Evolutionary conservation across 371 early-diverging fungal species (phyloP).

Genomic region (Syncephalastrum racemosum): DNA sequence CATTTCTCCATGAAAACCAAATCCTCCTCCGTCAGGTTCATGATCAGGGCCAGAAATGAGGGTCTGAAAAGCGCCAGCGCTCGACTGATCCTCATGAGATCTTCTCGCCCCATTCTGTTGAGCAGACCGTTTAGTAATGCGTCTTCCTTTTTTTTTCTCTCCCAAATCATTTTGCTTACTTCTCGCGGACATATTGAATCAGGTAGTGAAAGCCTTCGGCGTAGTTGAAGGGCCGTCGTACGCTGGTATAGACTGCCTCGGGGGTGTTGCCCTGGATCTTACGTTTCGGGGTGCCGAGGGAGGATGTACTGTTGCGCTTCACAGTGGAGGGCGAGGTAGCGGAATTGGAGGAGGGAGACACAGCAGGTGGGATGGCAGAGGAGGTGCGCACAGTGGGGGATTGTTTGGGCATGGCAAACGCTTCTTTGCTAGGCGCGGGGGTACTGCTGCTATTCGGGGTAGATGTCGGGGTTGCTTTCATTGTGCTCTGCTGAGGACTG

Average conservation of each 20-base stretch:
- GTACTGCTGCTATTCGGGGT: too few relatives aligned
- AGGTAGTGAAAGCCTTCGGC: constrained; percentile 88
- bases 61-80: constrained; percentile 89
- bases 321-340: neutral
- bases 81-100: constrained; percentile 83
- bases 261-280: constrained; percentile 43
- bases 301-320: constrained; percentile 13
- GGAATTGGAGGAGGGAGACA: too few relatives aligned
- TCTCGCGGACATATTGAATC: constrained; percentile 71
- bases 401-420: too few relatives aligned
- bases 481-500: too few relatives aligned
- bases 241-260: constrained; percentile 72
- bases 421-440: too few relatives aligned
- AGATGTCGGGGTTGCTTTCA: too few relatives aligned
- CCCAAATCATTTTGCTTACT: constrained; percentile 42
- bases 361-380: too few relatives aligned
- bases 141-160: neutral
- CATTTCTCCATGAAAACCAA: constrained; percentile 88
- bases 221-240: constrained; percentile 80
- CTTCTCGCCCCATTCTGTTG: constrained; percentile 77
- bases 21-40: constrained; percentile 89
- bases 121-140: neutral
- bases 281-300: constrained; percentile 2
- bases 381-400: too few relatives aligned
- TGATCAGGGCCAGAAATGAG: constrained; percentile 85